Base-by-base conservation (phyloP, 495 filamentous ascomycete species). In the Collariella sp. region DNA sequence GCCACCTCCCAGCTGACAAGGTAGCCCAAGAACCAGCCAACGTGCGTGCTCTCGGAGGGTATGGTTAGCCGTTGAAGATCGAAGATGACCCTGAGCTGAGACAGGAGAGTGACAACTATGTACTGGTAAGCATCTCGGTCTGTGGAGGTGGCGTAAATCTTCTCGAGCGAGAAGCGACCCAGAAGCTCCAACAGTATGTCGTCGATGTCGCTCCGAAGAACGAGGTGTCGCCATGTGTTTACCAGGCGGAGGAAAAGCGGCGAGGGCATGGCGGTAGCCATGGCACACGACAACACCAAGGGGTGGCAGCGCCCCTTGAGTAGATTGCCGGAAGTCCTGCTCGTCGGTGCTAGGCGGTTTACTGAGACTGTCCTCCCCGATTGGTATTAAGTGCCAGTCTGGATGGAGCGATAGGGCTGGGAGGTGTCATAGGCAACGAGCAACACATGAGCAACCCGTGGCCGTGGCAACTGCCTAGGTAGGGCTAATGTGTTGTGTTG, bases 1-100 rank as follows among this genome's bases (percentile, higher is more conserved):
- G 64, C 60, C 31, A 69, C 63, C 54, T 72, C 67, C 69, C 69
- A 70, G 52, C 66, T 68, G 1, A 59, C 63, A 3, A 72, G 61
- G 51, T 62, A 65, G 15, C 69, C 67, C 7, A 72, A 56, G 54
- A 66, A 70, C 61, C 69, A 62, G 16, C 63, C 66, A 2, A 64
- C 34, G 26, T 69, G 67, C 44, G 54, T 35, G 35, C 59, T 63
- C 16, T 67, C 62, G 31, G 61, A 58, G 0, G 67, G 65, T n/a
- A 72, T 20, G 5, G 69, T 62, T 38, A 72, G 43, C 10, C 69
- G 63, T 46, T 72, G 69, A 23, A 69, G 50, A 29, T 64, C 63
- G 54, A 68, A 68, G 36, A 72, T 63, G 44, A 61, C 45, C 46
- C 65, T 67, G 33, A 62, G 60, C 26, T 62, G 56, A 3, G 41